Evolutionary conservation across 2,329 filamentous ascomycete genomes (phyloP).

Genomic region (Aureobasidium melanogenum): DNA sequence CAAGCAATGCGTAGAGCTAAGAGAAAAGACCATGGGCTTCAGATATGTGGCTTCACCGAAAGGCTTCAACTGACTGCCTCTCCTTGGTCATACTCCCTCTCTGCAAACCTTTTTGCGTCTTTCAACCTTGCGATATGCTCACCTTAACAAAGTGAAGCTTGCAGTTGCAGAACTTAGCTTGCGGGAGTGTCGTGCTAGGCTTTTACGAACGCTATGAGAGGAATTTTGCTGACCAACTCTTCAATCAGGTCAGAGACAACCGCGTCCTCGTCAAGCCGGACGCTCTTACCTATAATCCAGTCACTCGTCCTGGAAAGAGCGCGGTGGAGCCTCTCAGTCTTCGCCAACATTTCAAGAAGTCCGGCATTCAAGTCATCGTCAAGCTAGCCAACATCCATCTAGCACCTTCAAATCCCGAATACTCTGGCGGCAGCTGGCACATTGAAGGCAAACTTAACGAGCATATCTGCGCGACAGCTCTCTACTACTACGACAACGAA

Average conservation of each 20-base stretch:
- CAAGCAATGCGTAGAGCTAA: too few relatives aligned
- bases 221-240: background rate
- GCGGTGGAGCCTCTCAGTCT: slow-evolving; percentile 12
- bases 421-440: slow-evolving; percentile 47
- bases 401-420: slow-evolving; percentile 48
- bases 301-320: background rate
- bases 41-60: too few relatives aligned
- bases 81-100: too few relatives aligned
- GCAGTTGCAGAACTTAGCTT: too few relatives aligned
- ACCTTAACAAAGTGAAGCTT: too few relatives aligned
- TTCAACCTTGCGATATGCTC: too few relatives aligned
- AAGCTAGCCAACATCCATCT: slow-evolving; percentile 54
- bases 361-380: slow-evolving; percentile 52
- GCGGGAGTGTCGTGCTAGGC: too few relatives aligned
- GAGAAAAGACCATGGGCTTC: too few relatives aligned
- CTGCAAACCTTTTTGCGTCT: too few relatives aligned
- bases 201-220: background rate
- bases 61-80: too few relatives aligned
- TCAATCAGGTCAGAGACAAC: background rate
- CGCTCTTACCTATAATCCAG: background rate
- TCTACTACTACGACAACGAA: slow-evolving; percentile 52
- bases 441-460: slow-evolving; percentile 47
- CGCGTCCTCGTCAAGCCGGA: background rate
- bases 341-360: slow-evolving; percentile 27
- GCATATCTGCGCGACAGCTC: slow-evolving; percentile 52